phyloP scores from a whole-genome alignment of 148 eudicot genomes.

The Vaccinium macrocarpon region DNA sequence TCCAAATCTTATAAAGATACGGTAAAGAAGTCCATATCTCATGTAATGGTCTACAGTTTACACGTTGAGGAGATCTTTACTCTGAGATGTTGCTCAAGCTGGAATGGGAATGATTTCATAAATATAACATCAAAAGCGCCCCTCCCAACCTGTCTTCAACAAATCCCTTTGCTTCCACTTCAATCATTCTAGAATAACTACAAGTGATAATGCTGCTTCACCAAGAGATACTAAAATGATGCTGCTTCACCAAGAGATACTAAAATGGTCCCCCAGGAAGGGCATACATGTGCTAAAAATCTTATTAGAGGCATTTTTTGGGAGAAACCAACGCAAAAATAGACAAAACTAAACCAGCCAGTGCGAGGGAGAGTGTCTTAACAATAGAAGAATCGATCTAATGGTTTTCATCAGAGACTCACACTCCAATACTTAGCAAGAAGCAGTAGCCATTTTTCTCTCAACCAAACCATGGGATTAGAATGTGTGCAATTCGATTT shows the following conservation, averaged over 20 bases:
- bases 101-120: background rate
- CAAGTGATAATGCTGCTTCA: background rate
- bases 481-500: background rate
- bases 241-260: background rate
- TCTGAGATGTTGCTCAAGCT: background rate
- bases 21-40: background rate
- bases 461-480: background rate
- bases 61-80: background rate
- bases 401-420: background rate
- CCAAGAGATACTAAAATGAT: background rate
- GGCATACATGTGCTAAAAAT: background rate
- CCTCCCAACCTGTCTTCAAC: background rate
- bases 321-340: background rate
- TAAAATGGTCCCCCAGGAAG: background rate
- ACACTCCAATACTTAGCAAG: conserved; percentile 1
- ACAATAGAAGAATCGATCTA: background rate
- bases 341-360: background rate
- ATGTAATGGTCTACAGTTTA: background rate
- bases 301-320: background rate
- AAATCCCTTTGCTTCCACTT: background rate
- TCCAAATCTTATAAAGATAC: background rate
- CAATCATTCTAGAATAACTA: background rate
- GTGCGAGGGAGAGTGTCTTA: too few relatives aligned
- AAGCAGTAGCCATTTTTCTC: background rate
- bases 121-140: background rate